phyloP scores from a whole-genome alignment of 129 eudicot species.

The Tanacetum coccineum region DNA sequence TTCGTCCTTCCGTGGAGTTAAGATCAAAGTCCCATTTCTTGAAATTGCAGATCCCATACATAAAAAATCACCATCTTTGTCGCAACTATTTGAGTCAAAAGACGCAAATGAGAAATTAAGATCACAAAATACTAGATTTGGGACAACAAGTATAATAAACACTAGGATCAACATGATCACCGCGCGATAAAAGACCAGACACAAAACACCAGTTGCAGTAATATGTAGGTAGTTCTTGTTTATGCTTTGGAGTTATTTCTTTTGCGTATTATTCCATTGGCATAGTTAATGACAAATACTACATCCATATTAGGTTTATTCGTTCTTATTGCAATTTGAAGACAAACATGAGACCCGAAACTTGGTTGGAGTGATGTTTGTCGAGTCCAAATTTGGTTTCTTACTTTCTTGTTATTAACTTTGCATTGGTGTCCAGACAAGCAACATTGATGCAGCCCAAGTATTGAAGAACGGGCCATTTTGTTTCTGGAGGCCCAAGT shows the following conservation, averaged over 20 bases:
- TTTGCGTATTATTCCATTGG: neutral
- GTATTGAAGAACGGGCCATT: no score
- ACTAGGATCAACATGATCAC: slow-evolving; percentile 7
- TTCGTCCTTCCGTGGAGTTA: slow-evolving; percentile 35
- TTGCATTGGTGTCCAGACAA: no score
- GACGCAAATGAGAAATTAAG: slow-evolving; percentile 43
- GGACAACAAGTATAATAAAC: neutral
- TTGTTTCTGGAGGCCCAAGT: no score
- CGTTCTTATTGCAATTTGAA: neutral
- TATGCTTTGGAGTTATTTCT: no score
- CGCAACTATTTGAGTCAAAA: slow-evolving; percentile 48
- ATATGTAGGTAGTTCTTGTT: slow-evolving; percentile 10
- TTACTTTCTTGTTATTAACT: neutral
- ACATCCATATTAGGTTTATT: neutral
- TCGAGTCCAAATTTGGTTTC: neutral
- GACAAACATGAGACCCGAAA: slow-evolving; percentile 3
- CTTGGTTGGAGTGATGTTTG: neutral
- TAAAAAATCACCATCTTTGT: slow-evolving; percentile 29
- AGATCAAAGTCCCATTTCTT: slow-evolving; percentile 42
- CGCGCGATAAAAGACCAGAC: neutral
- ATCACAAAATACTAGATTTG: slow-evolving; percentile 19
- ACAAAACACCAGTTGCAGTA: neutral
- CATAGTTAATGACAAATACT: neutral
- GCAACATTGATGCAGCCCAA: no score
- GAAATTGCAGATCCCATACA: slow-evolving; percentile 58